Evolutionary conservation across 129 eudicot species (phyloP), one percentile per base, ranked within the genome.

Genomic region (Tagetes patula): DNA sequence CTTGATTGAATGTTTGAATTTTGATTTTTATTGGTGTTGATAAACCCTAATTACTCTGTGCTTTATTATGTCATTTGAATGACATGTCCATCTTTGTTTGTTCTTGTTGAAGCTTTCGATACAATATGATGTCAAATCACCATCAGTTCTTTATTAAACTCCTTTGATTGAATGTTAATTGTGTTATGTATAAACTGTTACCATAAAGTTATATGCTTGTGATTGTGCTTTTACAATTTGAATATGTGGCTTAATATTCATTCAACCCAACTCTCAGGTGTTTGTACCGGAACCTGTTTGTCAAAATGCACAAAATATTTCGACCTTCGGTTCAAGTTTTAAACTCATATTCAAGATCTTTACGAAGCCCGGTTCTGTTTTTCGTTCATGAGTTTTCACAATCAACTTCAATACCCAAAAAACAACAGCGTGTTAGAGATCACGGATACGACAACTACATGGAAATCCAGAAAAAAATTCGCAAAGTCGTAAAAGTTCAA

Each of bases 321-420:
- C 53, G 54, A 4, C 12, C 43, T 53, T 71, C 82, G 2, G 31
- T 73, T 3, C 85, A 69, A 32, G 10, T 82, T 63, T 43, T 66
- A 49, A 47, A 39, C 53, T 49, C 73, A 12, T 65, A 49, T 27
- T 49, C 7, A 0, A 80, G 74, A 31, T 71, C 73, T 3, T 34
- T 14, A 65, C 49, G 10, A 67, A 64, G 45, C 7, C 4, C 20
- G 31, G 2, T 61, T 50, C 65, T 12, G 9, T 6, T 31, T 30
- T 78, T 48, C 71, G 38, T 79, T 65, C 74, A 85, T 47, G 67
- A 73, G 39, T 85, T 83, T 81, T 90, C 97, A 3, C 87, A 84
- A 80, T 90, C 97, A 75, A 94, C 96, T 41, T 83, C 96, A 63
- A 90, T 94, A 38, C 98, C 98, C 69, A 87, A 75, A 58, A 93